Percentiles rank a stretch among this genome's conserved stretches.
These are phyloP conservation scores for Suillus weaverae DNA, from an alignment of 768 basidiomycete genomes.

Conservation along the genomic window DNA sequence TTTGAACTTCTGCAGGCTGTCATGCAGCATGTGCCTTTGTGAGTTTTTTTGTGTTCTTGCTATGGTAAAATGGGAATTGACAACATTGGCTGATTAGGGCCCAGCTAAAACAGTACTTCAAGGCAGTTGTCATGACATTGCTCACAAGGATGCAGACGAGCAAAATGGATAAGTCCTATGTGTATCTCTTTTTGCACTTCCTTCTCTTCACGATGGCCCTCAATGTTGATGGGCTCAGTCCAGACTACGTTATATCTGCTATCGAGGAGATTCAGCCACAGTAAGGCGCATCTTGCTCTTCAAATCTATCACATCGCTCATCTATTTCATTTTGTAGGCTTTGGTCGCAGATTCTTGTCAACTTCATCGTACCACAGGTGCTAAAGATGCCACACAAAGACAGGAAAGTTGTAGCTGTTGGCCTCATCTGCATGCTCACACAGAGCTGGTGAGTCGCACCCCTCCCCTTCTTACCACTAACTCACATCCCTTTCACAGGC, in stretches of 20 bases:
- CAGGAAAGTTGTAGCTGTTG: constrained; percentile 81
- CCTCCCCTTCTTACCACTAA: background rate
- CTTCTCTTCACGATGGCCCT: constrained; percentile 75
- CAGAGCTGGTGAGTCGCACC: constrained; percentile 57
- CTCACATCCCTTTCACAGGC: constrained; percentile 46
- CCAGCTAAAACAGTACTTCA: constrained; percentile 71
- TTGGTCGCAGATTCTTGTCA: constrained; percentile 76
- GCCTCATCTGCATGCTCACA: constrained; percentile 74
- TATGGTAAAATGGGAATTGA: background rate
- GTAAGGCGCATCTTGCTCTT: constrained; percentile 41
- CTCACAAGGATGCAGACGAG: constrained; percentile 83
- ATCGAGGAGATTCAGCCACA: constrained; percentile 84
- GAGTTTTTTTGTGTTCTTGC: constrained; percentile 35
- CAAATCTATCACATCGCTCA: constrained; percentile 6
- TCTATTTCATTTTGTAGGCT: constrained; percentile 41
- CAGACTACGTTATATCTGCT: constrained; percentile 73
- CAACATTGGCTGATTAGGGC: constrained; percentile 29
- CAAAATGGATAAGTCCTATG: constrained; percentile 89
- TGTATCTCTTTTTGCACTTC: constrained; percentile 80
- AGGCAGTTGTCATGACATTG: constrained; percentile 71
- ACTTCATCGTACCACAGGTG: constrained; percentile 78
- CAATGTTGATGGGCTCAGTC: constrained; percentile 67
- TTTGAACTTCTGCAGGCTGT: constrained; percentile 86
- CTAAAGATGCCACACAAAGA: constrained; percentile 81
- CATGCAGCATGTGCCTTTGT: constrained; percentile 74